Base-by-base conservation (phyloP, 108 stramenopile species). In the Seminavis robusta region DNA sequence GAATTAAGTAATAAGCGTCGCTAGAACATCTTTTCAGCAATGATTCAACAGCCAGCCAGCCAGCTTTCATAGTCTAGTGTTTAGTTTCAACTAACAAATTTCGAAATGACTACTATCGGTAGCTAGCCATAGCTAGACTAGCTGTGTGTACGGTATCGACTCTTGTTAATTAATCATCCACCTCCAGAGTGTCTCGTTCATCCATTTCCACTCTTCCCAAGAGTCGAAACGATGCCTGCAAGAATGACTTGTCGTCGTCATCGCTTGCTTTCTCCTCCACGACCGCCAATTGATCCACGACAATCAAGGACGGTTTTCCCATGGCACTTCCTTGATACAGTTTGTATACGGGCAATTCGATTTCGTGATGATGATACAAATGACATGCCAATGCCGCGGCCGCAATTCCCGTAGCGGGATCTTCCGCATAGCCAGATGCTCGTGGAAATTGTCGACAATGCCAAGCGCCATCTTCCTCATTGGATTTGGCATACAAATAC, bases 401-500 rank as follows among this genome's bases (percentile, higher is more conserved):
- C 1, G 84, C 88, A 49, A 90, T 85, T 0, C 88, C 88, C 21
- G 88, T 83, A 7, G 84, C 81, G 32, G 84, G 84, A 67, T 85
- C 88, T 61, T 90, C 88, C 2, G 77, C 40, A 65, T 85, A 83
- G 16, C 81, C 82, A 11, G 78, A 77, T 0, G 66, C 52, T 25
- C 56, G 42, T 16, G 42, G 56, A 24, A 41, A 57, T 27, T 44
- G 41, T 28, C 56, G 56, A 47, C 56, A 57, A 3, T 27, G 29
- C 24, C 20, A 57, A 25, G 48, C 24, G 4, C 32, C 56, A 4
- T 44, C 43, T 4, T 42, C 56, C 13, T 42, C 19, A 3, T 3
- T 4, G 15, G 15, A 16, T 40, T 48, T 37, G 4, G 76, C 53
- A 51, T 84, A 84, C 27, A 83, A 50, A 44, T 84, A 81, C 10